These are phyloP conservation scores for Aspergillus fijiensis DNA, from an alignment of 2,329 filamentous ascomycete genomes.

Conservation along the genomic window DNA sequence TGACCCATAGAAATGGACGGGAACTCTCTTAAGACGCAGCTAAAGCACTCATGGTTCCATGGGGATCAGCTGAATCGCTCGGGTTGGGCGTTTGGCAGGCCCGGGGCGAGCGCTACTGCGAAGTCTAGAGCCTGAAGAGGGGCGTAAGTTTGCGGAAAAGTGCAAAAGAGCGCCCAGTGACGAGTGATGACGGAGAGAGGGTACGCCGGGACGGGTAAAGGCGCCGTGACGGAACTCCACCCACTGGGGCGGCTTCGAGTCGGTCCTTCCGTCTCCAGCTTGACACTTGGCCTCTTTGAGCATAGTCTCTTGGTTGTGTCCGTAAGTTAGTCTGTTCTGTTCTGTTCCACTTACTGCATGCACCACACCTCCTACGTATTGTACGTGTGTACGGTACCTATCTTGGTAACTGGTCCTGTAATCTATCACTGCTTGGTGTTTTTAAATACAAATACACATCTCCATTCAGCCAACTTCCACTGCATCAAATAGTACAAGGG, in stretches of 20 bases:
- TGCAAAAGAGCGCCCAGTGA: constrained; percentile 12
- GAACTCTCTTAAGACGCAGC: constrained; percentile 29
- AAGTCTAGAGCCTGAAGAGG: constrained; percentile 23
- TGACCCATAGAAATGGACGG: constrained; percentile 40
- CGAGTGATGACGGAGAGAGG: constrained; percentile 21
- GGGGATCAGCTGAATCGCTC: constrained; percentile 34
- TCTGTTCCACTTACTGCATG: too few species aligned
- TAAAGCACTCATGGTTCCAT: constrained; percentile 28
- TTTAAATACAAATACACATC: too few species aligned
- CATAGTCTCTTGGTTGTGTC: constrained; percentile 4
- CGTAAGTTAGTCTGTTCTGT: neutral
- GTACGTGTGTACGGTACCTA: too few species aligned
- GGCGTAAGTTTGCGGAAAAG: constrained; percentile 19
- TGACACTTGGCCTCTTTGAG: neutral
- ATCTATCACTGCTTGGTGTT: too few species aligned
- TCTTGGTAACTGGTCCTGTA: too few species aligned
- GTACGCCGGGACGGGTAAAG: constrained; percentile 29
- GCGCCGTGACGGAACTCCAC: constrained; percentile 28
- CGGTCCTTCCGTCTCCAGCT: constrained; percentile 20
- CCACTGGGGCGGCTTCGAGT: constrained; percentile 14
- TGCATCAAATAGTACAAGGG: too few species aligned
- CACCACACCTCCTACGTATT: too few species aligned
- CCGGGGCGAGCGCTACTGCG: constrained; percentile 13
- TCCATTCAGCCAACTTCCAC: too few species aligned
- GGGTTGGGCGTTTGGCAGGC: constrained; percentile 23